Evolutionary conservation across 2,329 filamentous ascomycete genomes (phyloP), one percentile per base, ranked within the genome.

Genomic region (Arthrobotrys sphaeroides): DNA sequence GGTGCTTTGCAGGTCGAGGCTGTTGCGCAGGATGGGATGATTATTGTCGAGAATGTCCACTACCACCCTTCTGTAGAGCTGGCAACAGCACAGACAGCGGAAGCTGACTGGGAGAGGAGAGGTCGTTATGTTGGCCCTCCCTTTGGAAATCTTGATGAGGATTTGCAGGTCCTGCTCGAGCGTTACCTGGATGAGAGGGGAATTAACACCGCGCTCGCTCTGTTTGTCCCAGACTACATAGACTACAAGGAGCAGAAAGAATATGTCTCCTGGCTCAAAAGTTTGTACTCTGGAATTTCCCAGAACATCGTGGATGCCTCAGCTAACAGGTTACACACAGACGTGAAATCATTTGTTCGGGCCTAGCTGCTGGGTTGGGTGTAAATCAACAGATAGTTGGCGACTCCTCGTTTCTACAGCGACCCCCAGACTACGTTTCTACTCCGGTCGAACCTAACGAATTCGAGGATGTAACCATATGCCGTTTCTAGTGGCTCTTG

Each of bases 241-340:
- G 93, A 98, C 82, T 89, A 91, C 84, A 99, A 99, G 90, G 95
- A 99, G 88, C 94, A 98, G 88, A 91, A 90, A 85, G 95, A 99
- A 87, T 99, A 99, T 84, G 85, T 96, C 77, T 85, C 87, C 78
- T 99, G 96, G 95, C 85, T 99, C 83, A 88, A 89, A 83, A 89
- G 87, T 87, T 83, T 83, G 86, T 83, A 16, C 22, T 22, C 4
- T 3, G 3, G 12, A 36, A 5, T n/a, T 43, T 28, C 18, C 10
- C 13, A 20, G 16, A 55, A n/a, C n/a, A n/a, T n/a, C n/a, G n/a
- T n/a, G n/a, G n/a, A n/a, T n/a, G n/a, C n/a, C n/a, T 3, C 18
- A 20, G 40, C 61, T 66, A 55, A 73, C 45, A 28, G 6, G 20
- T 13, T 20, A 6, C 16, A 4, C 4, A n/a, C 22, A 75, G 72